Evolutionary conservation across 192 early-diverging fungal genomes (phyloP).

Genomic region (Haplosporangium gracile): DNA sequence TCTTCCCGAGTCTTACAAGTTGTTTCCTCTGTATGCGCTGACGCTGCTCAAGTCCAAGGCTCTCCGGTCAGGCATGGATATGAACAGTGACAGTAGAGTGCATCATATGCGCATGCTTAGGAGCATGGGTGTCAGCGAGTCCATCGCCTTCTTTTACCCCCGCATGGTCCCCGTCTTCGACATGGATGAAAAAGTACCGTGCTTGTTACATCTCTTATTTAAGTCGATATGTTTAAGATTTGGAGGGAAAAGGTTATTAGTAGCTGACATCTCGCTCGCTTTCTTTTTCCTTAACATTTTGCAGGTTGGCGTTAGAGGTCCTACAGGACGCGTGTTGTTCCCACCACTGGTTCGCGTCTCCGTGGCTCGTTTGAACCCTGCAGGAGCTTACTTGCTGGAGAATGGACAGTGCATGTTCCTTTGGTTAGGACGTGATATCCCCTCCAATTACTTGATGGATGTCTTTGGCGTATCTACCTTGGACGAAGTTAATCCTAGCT

Average conservation of each 20-base stretch:
- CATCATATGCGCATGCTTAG: slow-evolving; percentile 85
- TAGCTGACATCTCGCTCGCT: background rate
- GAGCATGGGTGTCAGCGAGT: slow-evolving; percentile 78
- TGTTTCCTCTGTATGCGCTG: slow-evolving; percentile 89
- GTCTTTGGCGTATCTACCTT: slow-evolving; percentile 86
- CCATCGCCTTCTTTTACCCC: slow-evolving; percentile 89
- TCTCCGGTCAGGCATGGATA: slow-evolving; percentile 77
- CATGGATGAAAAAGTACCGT: slow-evolving; percentile 64
- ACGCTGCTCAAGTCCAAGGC: slow-evolving; percentile 87
- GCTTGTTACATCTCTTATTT: too few species aligned
- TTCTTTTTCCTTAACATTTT: background rate
- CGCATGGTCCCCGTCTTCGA: slow-evolving; percentile 79
- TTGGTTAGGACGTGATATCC: slow-evolving; percentile 88
- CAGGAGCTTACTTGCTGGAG: slow-evolving; percentile 89
- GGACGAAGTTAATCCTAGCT: slow-evolving; percentile 75
- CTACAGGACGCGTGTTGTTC: slow-evolving; percentile 70
- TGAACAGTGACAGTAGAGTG: slow-evolving; percentile 86
- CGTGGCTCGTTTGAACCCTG: slow-evolving; percentile 77
- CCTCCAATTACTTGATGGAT: slow-evolving; percentile 73
- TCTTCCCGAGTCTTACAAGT: slow-evolving; percentile 95
- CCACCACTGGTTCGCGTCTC: slow-evolving; percentile 82
- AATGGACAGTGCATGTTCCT: slow-evolving; percentile 82
- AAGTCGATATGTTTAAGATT: too few species aligned
- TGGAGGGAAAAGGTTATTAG: background rate
- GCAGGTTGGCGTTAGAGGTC: slow-evolving; percentile 49